These are phyloP conservation scores for Aspergillus sp. DNA, from an alignment of 2,329 filamentous ascomycete genomes.

Conservation along the genomic window DNA sequence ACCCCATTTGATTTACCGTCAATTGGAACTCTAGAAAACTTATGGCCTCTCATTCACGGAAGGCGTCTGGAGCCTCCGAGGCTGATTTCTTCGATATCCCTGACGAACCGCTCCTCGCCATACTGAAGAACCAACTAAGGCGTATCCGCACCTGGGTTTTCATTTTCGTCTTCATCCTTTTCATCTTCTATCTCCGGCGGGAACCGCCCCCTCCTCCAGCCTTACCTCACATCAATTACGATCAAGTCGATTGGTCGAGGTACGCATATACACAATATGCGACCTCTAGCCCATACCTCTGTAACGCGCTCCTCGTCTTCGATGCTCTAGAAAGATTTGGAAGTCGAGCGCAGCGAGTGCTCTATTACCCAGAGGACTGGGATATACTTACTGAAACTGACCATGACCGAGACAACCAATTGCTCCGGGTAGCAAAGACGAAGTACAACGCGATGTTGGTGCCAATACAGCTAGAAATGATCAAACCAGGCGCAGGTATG, in stretches of 20 bases:
- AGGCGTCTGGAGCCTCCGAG: constrained; percentile 33
- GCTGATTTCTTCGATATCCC: constrained; percentile 38
- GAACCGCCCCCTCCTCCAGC: constrained; percentile 18
- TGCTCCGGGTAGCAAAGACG: constrained; percentile 50
- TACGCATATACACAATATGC: constrained; percentile 47
- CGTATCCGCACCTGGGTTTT: constrained; percentile 30
- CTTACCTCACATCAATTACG: constrained; percentile 30
- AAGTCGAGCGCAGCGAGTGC: constrained; percentile 39
- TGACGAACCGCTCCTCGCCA: constrained; percentile 29
- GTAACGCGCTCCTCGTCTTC: constrained; percentile 45
- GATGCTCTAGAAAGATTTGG: constrained; percentile 40
- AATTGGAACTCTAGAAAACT: neutral
- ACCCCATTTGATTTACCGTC: neutral
- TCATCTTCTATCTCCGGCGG: constrained; percentile 27
- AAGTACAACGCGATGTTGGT: constrained; percentile 52
- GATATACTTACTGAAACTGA: constrained; percentile 31
- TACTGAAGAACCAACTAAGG: constrained; percentile 35
- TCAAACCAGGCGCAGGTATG: constrained; percentile 28
- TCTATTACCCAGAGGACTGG: constrained; percentile 45
- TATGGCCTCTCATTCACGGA: constrained; percentile 16
- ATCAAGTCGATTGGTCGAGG: constrained; percentile 41
- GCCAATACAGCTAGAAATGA: constrained; percentile 44
- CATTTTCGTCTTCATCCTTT: constrained; percentile 24
- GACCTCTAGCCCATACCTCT: constrained; percentile 42
- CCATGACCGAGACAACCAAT: constrained; percentile 40